A percentile compares a stretch with the other conserved stretches of the same genome.
Conservation (phyloP, 345 rosid genomes). For the Arabis alpina region DNA sequence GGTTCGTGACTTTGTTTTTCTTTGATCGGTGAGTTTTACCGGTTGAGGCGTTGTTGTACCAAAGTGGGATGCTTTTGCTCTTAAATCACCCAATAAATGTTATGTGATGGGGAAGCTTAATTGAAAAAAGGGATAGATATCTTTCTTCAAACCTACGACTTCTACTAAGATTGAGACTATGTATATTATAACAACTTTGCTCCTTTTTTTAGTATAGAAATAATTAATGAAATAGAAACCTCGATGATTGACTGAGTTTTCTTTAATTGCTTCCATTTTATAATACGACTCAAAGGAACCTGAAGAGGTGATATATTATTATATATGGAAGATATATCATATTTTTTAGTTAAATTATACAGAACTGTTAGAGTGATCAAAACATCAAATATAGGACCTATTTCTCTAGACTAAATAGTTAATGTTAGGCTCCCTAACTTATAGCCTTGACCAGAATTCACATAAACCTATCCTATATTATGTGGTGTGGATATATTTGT, state of each 20-base stretch:
- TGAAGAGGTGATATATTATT: constrained; percentile 9
- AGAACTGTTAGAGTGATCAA: constrained; percentile 23
- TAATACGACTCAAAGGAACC: constrained; percentile 13
- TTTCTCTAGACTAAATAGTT: constrained; percentile 29
- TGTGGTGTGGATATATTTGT: constrained; percentile 17
- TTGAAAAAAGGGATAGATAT: constrained; percentile 19
- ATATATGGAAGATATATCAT: constrained; percentile 6
- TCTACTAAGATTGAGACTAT: constrained; percentile 22
- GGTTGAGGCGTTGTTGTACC: constrained; percentile 2
- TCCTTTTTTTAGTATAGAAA: background rate
- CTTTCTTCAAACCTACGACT: constrained; percentile 33
- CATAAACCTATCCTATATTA: constrained; percentile 16
- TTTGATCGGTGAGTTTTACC: constrained; percentile 10
- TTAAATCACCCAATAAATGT: constrained; percentile 23
- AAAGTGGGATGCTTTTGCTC: constrained; percentile 15
- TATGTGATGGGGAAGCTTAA: constrained; percentile 28
- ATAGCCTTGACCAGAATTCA: constrained; percentile 22
- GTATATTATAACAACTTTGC: constrained; percentile 3
- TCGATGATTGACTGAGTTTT: constrained; percentile 17
- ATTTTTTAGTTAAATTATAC: background rate
- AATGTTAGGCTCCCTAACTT: constrained; percentile 38
- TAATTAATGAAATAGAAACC: constrained; percentile 22
- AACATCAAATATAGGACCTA: constrained; percentile 30
- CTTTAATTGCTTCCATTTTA: background rate
- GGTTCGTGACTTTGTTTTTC: background rate